Evolutionary conservation across 2,329 filamentous ascomycete species (phyloP).

Genomic region (Colletotrichum sp.): DNA sequence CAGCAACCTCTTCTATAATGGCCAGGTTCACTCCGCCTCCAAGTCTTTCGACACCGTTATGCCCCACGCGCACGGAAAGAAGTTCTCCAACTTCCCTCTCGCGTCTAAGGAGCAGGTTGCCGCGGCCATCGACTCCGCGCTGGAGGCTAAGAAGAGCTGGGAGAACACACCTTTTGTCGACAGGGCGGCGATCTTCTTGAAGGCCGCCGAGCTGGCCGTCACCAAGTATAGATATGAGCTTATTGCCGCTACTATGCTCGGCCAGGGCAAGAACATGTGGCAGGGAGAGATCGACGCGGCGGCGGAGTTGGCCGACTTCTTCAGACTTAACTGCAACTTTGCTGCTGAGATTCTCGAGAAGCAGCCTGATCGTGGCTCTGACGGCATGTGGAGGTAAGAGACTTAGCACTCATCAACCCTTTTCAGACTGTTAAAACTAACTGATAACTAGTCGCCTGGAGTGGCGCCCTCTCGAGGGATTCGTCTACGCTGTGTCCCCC

Average conservation of each 20-base stretch:
- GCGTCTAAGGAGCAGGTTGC: conserved; percentile 34
- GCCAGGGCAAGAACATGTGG: conserved; percentile 43
- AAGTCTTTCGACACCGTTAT: conserved; percentile 33
- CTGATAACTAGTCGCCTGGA: conserved; percentile 29
- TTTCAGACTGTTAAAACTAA: background rate
- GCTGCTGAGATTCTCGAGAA: conserved; percentile 37
- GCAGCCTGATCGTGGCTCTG: conserved; percentile 35
- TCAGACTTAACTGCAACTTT: conserved; percentile 33
- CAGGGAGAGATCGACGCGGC: conserved; percentile 42
- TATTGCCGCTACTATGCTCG: conserved; percentile 43
- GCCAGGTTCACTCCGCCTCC: conserved; percentile 27
- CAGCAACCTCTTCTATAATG: conserved; percentile 35
- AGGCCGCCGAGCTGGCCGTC: conserved; percentile 34
- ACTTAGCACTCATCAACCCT: background rate
- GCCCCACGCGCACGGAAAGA: conserved; percentile 35
- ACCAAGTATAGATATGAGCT: conserved; percentile 31
- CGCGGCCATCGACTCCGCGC: conserved; percentile 31
- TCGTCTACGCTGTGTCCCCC: conserved; percentile 43
- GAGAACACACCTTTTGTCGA: conserved; percentile 35
- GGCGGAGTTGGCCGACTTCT: conserved; percentile 41
- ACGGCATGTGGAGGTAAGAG: conserved; percentile 33
- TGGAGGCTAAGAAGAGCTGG: conserved; percentile 36
- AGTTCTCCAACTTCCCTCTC: conserved; percentile 38
- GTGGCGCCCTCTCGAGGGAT: conserved; percentile 42
- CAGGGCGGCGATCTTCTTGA: conserved; percentile 38